A percentile compares a stretch with the other conserved stretches of the same genome.
Conservation (phyloP, 1,284 basidiomycete species). For the Thecaphora thlaspeos region DNA sequence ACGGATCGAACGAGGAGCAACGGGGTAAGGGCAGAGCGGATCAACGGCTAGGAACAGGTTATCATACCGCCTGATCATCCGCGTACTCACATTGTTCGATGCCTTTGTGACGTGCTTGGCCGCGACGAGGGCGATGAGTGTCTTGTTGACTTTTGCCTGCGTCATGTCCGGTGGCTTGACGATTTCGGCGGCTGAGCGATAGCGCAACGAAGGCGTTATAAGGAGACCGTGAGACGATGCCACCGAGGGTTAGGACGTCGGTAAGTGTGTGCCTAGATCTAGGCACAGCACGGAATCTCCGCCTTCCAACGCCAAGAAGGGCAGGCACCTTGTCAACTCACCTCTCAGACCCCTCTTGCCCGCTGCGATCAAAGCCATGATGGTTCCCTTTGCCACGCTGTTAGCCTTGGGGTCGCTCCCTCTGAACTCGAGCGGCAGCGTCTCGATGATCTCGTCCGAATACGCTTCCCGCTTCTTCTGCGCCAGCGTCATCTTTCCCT, state of each 20-base stretch:
- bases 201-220: not conserved
- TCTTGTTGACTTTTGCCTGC: constrained; percentile 87
- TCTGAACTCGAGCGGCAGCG: constrained; percentile 83
- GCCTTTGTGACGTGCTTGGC: constrained; percentile 77
- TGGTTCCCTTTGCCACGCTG: constrained; percentile 44
- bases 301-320: no score
- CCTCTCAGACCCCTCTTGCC: constrained; percentile 40
- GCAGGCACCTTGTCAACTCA: constrained; percentile 4
- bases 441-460: constrained; percentile 67
- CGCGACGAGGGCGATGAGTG: constrained; percentile 82
- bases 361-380: constrained; percentile 48
- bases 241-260: no score
- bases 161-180: constrained; percentile 77
- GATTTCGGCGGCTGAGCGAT: constrained; percentile 70
- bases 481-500: constrained; percentile 71
- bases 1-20: no score
- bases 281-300: no score
- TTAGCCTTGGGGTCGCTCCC: constrained; percentile 69
- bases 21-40: not conserved
- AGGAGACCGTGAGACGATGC: no score
- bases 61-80: not conserved
- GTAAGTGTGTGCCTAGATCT: no score
- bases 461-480: constrained; percentile 65
- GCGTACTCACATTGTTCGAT: constrained; percentile 58
- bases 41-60: not conserved